phyloP scores from a whole-genome alignment of 2,329 filamentous ascomycete genomes.

The Stemphylium vesicarium region DNA sequence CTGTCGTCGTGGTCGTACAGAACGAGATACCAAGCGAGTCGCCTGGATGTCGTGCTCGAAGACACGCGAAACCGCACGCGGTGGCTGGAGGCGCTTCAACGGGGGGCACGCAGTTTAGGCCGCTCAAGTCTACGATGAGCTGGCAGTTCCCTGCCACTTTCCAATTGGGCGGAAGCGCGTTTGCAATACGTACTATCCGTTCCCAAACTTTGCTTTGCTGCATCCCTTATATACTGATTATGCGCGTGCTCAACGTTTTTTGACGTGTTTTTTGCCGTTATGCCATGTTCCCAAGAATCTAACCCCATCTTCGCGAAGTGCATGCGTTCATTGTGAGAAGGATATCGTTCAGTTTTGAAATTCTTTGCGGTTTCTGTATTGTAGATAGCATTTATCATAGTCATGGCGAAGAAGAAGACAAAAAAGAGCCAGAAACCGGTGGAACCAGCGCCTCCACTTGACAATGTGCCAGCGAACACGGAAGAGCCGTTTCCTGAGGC shows the following conservation, averaged over 20 bases:
- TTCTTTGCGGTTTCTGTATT: slow-evolving; percentile 2
- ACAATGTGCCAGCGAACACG: slow-evolving; percentile 25
- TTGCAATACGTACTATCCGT: slow-evolving; percentile 39
- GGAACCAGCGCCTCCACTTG: slow-evolving; percentile 37
- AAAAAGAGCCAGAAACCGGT: slow-evolving; percentile 41
- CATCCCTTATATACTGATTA: slow-evolving; percentile 45
- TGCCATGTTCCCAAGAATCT: slow-evolving; percentile 48
- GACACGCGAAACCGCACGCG: slow-evolving; percentile 29
- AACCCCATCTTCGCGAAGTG: slow-evolving; percentile 32
- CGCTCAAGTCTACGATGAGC: slow-evolving; percentile 39
- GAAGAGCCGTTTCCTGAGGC: slow-evolving; percentile 30
- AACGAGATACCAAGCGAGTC: slow-evolving; percentile 23
- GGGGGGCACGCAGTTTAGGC: slow-evolving; percentile 43
- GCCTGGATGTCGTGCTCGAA: slow-evolving; percentile 28
- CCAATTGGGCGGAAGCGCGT: slow-evolving; percentile 39
- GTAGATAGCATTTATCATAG: slow-evolving; percentile 35
- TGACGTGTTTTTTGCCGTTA: slow-evolving; percentile 39
- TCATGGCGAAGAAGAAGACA: slow-evolving; percentile 44
- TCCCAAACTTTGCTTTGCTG: slow-evolving; percentile 32
- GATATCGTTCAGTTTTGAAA: slow-evolving; percentile 25
- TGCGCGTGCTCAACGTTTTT: slow-evolving; percentile 41
- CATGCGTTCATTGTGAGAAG: slow-evolving; percentile 28
- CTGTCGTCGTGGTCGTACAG: slow-evolving; percentile 22
- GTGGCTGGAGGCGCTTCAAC: slow-evolving; percentile 35
- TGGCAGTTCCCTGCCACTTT: slow-evolving; percentile 37